Conservation (phyloP, 306 rosid species). For the Vigna unguiculata region DNA sequence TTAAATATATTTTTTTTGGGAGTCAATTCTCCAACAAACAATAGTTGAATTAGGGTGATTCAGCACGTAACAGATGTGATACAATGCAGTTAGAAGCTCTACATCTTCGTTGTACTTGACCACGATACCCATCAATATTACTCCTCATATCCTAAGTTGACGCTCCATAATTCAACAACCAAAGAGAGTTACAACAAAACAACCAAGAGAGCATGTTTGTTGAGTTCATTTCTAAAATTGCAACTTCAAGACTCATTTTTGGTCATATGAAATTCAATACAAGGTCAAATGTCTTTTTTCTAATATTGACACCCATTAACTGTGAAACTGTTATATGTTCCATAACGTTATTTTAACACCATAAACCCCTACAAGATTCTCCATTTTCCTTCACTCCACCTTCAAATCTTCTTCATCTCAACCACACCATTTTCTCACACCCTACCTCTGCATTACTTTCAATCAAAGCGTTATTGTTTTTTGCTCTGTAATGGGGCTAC, state of each 20-base stretch:
- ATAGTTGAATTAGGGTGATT: no score
- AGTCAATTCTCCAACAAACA: no score
- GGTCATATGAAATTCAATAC: background rate
- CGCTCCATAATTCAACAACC: slow-evolving; percentile 26
- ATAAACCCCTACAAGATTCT: slow-evolving; percentile 25
- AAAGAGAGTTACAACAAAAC: background rate
- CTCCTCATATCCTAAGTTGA: slow-evolving; percentile 21
- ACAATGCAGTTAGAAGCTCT: slow-evolving; percentile 29
- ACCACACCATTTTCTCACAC: background rate
- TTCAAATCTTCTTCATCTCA: background rate
- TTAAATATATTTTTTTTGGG: no score
- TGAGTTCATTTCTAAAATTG: slow-evolving; percentile 13
- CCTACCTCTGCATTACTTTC: slow-evolving; percentile 1
- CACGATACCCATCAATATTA: background rate
- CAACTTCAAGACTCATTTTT: background rate
- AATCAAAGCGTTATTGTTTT: background rate
- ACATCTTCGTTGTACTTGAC: background rate
- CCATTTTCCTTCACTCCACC: slow-evolving; percentile 6
- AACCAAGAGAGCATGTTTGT: background rate
- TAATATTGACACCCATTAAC: slow-evolving; percentile 45
- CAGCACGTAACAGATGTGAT: no score
- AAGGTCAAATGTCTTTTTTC: slow-evolving; percentile 8
- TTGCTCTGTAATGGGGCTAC: slow-evolving; percentile 63
- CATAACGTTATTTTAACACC: slow-evolving; percentile 26
- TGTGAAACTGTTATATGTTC: slow-evolving; percentile 26